Base-by-base conservation (phyloP, 352 stramenopile genomes). In the Globisporangium sylvaticum region DNA sequence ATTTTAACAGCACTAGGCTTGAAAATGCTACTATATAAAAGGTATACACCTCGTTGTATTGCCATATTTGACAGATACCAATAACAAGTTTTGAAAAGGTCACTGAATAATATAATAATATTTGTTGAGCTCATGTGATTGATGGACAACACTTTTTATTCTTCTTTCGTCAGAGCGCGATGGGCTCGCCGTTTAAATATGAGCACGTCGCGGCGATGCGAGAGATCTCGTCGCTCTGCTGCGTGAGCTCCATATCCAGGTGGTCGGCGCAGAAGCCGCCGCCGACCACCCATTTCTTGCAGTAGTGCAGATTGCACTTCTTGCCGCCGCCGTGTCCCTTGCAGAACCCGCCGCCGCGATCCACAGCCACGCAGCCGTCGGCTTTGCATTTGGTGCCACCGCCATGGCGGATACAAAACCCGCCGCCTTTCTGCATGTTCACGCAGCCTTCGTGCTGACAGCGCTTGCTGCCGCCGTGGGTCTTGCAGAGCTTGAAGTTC, bases 381-480 rank as follows among this genome's bases (percentile, higher is more conserved):
- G 81, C 70, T 37, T 80, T 79, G 68, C 88, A 96, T 65, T 89
- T 88, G 14, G 84, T 91, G 3, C 87, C 86, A 2, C 88, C 88
- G 2, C 88, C 88, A 53, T 96, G 88, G 57, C 86, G 86, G 68
- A 94, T 94, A 62, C 88, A 96, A 37, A 87, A 84, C 3, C 88
- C 88, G 44, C 86, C 85, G n/a, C 84, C 87, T 70, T 94, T 93
- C 56, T 92, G 80, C 80, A 89, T 92, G 70, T 94, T 96, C 1
- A 72, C 80, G 50, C 88, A 96, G 29, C 88, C 88, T 20, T 92
- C 86, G 32, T 81, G 65, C 56, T 83, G 70, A 53, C 88, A 96
- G 20, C 83, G 71, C 73, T 89, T 91, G 25, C 70, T 72, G n/a
- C 88, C 88, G 24, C 88, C 88, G 52, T 96, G 88, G 9, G 83